Evolutionary conservation across 2,329 filamentous ascomycete genomes (phyloP).

Genomic region (Dryadomyces quercus-mongolicae): DNA sequence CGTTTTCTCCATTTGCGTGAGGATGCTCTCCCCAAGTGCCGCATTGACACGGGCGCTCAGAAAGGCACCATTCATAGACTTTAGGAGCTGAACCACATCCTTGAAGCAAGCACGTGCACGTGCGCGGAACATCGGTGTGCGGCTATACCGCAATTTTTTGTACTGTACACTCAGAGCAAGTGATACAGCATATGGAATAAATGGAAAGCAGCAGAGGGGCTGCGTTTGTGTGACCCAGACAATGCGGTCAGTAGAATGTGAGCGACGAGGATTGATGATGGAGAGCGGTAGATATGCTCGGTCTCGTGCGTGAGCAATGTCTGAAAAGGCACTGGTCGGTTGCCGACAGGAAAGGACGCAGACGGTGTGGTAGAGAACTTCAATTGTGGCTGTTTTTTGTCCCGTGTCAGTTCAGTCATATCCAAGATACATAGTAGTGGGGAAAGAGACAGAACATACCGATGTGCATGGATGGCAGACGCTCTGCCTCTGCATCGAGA

Average conservation of each 20-base stretch:
- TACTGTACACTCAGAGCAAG: constrained; percentile 51
- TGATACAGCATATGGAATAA: constrained; percentile 49
- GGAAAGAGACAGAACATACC: constrained; percentile 21
- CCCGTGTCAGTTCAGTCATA: constrained; percentile 13
- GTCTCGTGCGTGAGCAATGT: constrained; percentile 25
- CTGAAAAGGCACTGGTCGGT: constrained; percentile 19
- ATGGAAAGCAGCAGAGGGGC: constrained; percentile 39
- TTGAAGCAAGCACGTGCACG: constrained; percentile 43
- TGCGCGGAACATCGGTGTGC: constrained; percentile 43
- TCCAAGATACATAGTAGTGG: not conserved
- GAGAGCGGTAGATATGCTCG: constrained; percentile 28
- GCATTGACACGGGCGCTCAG: constrained; percentile 44
- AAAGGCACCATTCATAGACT: constrained; percentile 42
- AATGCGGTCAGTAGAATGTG: constrained; percentile 45
- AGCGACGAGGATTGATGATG: constrained; percentile 42
- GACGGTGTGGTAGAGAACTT: constrained; percentile 52
- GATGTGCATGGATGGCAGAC: constrained; percentile 34
- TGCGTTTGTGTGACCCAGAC: constrained; percentile 40
- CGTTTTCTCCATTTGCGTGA: constrained; percentile 43
- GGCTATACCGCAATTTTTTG: constrained; percentile 50
- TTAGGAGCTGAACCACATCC: constrained; percentile 39
- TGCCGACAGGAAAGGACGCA: constrained; percentile 51
- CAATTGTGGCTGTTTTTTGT: constrained; percentile 43
- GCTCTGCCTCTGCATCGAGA: constrained; percentile 38
- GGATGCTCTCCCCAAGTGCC: constrained; percentile 39